Evolutionary conservation across 352 stramenopile species (phyloP), one percentile per base, ranked within the genome.

Genomic region (Chrysophaeum taylorii): DNA sequence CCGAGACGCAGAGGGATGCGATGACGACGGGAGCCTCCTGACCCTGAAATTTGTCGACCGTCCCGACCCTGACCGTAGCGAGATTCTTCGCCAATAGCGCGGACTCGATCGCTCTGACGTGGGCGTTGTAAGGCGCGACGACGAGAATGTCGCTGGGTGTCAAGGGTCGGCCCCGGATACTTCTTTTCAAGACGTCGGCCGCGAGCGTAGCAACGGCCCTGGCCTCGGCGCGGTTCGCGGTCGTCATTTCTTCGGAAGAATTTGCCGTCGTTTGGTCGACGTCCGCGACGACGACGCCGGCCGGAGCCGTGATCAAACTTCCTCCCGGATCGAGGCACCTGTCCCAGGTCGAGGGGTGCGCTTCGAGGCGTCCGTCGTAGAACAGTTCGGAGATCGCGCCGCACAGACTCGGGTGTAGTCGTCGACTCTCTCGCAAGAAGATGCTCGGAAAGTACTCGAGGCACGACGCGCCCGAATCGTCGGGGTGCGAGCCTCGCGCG

Each of bases 341-440:
- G 2, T 35, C 7, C 33, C 7, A 25, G 4, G 52, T 31, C 9
- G 5, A 4, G 25, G 52, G 7, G 52, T 63, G 52, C 9, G 52
- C 25, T 2, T 9, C 4, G 2, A 63, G 52, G 25, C 33, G 25
- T 2, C 52, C 52, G 52, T 33, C 33, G 33, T 63, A 63, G 27
- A 63, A 15, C 27, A 63, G 52, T 31, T 63, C 52, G 52, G 52
- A 63, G 33, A 63, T 63, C 15, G 52, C 52, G 52, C 52, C 52
- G 33, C 52, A 63, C 27, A 63, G 52, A 15, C 2, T 15, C 12
- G 52, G 52, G 52, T 63, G 52, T 7, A 63, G 33, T 12, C 52
- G 52, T 15, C 33, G 33, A 2, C 27, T 36, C 52, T 31, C 52
- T 5, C 4, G 27, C 9, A 63, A 31, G 27, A 63, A 63, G 9